Evolutionary conservation across 1,284 basidiomycete species (phyloP), one percentile per base, ranked within the genome.

Genomic region (Volvariella volvacea): DNA sequence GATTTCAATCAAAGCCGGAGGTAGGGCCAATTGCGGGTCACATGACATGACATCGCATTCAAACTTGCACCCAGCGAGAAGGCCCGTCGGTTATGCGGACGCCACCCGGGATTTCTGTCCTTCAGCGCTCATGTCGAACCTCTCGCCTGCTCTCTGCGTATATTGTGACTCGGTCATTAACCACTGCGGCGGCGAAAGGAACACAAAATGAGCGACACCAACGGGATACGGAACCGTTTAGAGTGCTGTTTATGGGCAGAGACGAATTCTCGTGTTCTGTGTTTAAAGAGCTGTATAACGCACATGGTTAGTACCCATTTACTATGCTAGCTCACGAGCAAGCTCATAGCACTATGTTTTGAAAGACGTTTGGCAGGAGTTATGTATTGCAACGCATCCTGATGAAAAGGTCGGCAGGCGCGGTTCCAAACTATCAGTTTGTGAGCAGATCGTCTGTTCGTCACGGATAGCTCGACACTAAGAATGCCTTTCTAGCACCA

Each of bases 231-330:
- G 36, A 15, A 17, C 52, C 46, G 7, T 80, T 76, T 58, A 70
- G 71, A 19, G 68, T 88, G 40, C 67, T 88, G 4, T 86, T 84
- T 58, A 68, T 85, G 52, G 84, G 83, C 41, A 75, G 81, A n/a
- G 83, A 86, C 56, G 74, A 80, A 49, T 87, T 87, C 58, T 87
- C 83, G 1, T 82, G 79, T 53, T 54, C 64, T 10, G 76, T 85
- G 1, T 63, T 88, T 20, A 54, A 71, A 31, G 64, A 76, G 45
- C 57, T 87, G 2, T 63, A 78, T 48, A 53, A 61, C 25, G 74
- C 76, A 3, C 50, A 62, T 58, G 10, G 17, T 28, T 22, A 36
- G 9, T 15, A 17, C 41, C 37, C 22, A 34, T 9, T n/a, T 4
- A 48, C 12, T 12, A 12, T 42, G 31, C 22, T 40, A n/a, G n/a